Evolutionary conservation across 2,329 filamentous ascomycete species (phyloP), one percentile per base, ranked within the genome.

Genomic region (Triangularia verruculosa): DNA sequence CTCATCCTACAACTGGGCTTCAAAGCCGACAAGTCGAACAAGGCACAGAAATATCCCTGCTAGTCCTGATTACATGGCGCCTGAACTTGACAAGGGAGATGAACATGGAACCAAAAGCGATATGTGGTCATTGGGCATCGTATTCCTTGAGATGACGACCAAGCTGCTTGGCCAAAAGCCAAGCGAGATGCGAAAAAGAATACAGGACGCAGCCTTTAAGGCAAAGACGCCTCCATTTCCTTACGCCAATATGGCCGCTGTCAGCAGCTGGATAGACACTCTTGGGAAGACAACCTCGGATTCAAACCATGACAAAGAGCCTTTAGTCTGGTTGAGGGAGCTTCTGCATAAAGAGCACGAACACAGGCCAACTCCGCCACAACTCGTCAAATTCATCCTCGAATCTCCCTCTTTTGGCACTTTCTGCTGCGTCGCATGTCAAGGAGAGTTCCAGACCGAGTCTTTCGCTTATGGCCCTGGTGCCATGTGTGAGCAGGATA

Each of bases 121-220:
- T 43, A 68, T 68, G 66, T 68, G 63, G 61, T 68, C 66, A 4
- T 58, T 68, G 25, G 66, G 66, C 15, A 59, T 65, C 8, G 39
- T 68, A 5, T 68, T 67, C 52, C 59, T 68, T 11, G 61, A 65
- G 60, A 68, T 68, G 66, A 67, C 66, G 13, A 67, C 64, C n/a
- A 61, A 32, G n/a, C 59, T 68, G 13, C 65, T 68, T 3, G 63
- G 53, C 9, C 63, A 51, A 22, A 57, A 55, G 15, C 39, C 55
- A 32, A 52, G 25, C 13, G 61, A 67, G 15, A 25, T 68, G 55
- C 54, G 58, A 28, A 30, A 28, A 9, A 54, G n/a, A 7, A 63
- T 68, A 13, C 25, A 22, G 11, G 20, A 25, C 6, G 20, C 61
- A 39, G 62, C 66, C 12, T 27, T 25, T 9, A 62, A 62, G 32